Evolutionary conservation across 805 yeast species (phyloP).

Genomic region (Vanderwaltozyma polyspora): DNA sequence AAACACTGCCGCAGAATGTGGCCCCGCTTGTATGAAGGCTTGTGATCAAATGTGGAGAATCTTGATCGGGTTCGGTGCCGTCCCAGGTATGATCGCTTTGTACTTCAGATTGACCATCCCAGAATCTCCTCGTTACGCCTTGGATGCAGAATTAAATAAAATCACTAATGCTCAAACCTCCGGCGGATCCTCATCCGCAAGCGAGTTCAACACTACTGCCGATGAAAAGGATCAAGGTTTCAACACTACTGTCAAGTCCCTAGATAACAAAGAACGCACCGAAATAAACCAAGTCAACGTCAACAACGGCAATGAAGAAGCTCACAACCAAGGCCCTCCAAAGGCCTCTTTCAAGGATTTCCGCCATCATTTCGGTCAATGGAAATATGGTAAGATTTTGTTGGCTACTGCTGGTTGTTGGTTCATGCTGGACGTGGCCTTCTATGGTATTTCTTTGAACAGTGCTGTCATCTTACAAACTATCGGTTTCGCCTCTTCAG

Average conservation of each 20-base stretch:
- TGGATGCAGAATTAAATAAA: conserved; percentile 43
- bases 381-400: conserved; percentile 78
- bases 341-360: conserved; percentile 75
- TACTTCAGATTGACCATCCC: conserved; percentile 91
- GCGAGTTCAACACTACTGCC: neutral
- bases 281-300: neutral
- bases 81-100: conserved; percentile 75
- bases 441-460: conserved; percentile 80
- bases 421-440: conserved; percentile 85
- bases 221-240: conserved; percentile 2
- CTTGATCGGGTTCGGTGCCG: conserved; percentile 77
- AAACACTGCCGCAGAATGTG: conserved; percentile 49
- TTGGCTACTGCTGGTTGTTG: conserved; percentile 87
- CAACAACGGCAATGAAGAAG: neutral
- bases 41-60: conserved; percentile 94
- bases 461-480: conserved; percentile 68
- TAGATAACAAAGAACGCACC: no score
- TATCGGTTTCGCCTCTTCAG: conserved; percentile 70
- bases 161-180: neutral
- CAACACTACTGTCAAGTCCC: conserved; percentile 1
- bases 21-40: conserved; percentile 55
- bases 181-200: neutral
- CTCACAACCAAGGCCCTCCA: conserved; percentile 21
- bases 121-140: conserved; percentile 85
- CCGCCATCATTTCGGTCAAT: conserved; percentile 60